Base-by-base conservation (phyloP, 1,284 basidiomycete genomes). In the Pterula multifida region DNA sequence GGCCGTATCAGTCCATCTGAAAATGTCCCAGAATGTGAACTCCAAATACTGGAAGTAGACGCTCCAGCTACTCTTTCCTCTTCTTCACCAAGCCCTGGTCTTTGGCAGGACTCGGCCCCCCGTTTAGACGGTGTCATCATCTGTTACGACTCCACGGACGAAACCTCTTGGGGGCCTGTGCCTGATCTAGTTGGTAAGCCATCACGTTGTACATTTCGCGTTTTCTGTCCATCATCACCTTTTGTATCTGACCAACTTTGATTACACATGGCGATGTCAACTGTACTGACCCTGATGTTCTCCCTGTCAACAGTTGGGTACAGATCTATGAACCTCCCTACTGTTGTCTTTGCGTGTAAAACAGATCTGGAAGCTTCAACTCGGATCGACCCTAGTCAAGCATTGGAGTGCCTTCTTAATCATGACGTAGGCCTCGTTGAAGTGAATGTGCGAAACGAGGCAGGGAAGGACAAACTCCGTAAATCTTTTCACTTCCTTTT, bases 271-370 rank as follows among this genome's bases (percentile, higher is more conserved):
- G n/a, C n/a, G n/a, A n/a, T n/a, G n/a, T n/a, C n/a, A n/a, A n/a
- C n/a, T n/a, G n/a, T n/a, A n/a, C n/a, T n/a, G n/a, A n/a, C n/a
- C n/a, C n/a, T n/a, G n/a, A n/a, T n/a, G n/a, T n/a, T n/a, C n/a
- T n/a, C n/a, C n/a, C n/a, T n/a, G n/a, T 15, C 11, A 9, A 13
- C 22, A 89, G 85, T 70, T 48, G 64, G 71, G 24, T 82, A 79
- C 60, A 67, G 67, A 53, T 66, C 70, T 32, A 65, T 79, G 57
- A 73, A 72, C 54, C 65, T 79, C 32, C 75, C 85, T 3, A 66
- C 73, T n/a, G 67, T 87, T 24, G 81, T 82, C 19, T 67, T 90
- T 15, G 83, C 83, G 22, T 85, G 87, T 65, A 90, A 89, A 62
- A 77, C 77, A 9, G 86, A 90, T 60, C 63, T 81, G 25, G 68